These are phyloP conservation scores for Metarhizium humberi DNA, from an alignment of 2,329 filamentous ascomycete species.

Conservation along the genomic window DNA sequence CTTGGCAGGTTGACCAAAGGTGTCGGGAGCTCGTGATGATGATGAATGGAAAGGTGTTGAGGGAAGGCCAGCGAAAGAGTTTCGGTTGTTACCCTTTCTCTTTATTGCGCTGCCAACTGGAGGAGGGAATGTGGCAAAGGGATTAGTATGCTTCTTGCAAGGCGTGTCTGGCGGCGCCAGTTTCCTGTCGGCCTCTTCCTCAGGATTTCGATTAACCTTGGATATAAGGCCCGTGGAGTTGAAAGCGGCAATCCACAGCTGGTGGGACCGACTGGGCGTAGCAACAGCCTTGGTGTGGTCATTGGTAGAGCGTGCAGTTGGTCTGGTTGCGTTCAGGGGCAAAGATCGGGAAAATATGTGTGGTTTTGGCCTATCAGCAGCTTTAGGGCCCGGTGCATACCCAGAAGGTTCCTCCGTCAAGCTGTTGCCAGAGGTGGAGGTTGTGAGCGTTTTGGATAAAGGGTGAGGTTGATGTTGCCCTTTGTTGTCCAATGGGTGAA, in stretches of 20 bases:
- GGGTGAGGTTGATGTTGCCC: conserved; percentile 59
- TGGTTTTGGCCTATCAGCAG: conserved; percentile 16
- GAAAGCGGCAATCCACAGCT: conserved; percentile 73
- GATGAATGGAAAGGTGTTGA: conserved; percentile 70
- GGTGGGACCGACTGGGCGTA: conserved; percentile 40
- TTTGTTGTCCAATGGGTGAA: conserved; percentile 37
- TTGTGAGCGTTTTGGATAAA: conserved; percentile 75
- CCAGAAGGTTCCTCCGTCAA: conserved; percentile 55
- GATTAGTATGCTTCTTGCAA: conserved; percentile 73
- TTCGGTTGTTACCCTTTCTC: conserved; percentile 50
- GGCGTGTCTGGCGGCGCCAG: conserved; percentile 84
- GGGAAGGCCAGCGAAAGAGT: conserved; percentile 64
- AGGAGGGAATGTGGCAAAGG: conserved; percentile 58
- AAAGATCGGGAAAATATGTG: conserved; percentile 29
- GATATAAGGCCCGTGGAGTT: conserved; percentile 92
- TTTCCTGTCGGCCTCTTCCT: conserved; percentile 53
- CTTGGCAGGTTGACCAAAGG: conserved; percentile 46
- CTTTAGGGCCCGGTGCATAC: conserved; percentile 19
- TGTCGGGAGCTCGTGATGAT: conserved; percentile 34
- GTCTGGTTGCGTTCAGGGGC: conserved; percentile 28
- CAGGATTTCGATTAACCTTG: conserved; percentile 80
- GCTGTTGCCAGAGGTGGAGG: conserved; percentile 76
- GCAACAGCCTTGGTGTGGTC: conserved; percentile 22
- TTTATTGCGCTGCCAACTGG: conserved; percentile 52
- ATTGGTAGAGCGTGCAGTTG: conserved; percentile 18